Percentiles rank a stretch among this genome's conserved stretches.
phyloP scores from a whole-genome alignment of 2,329 filamentous ascomycete genomes.

The Myriosclerotinia scirpicola region DNA sequence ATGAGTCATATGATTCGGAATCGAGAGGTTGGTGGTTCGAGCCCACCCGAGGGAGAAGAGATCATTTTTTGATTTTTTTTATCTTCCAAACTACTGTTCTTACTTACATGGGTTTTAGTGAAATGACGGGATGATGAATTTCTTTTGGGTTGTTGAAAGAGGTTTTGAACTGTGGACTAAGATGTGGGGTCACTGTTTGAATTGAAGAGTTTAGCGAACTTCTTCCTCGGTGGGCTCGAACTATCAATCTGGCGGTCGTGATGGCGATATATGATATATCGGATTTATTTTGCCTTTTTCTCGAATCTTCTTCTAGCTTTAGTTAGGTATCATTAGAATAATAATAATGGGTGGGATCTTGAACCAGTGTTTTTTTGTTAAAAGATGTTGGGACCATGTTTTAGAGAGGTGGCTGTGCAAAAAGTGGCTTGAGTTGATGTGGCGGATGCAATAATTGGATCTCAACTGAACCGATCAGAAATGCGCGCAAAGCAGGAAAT shows the following conservation, averaged over 20 bases:
- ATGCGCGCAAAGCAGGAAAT: neutral
- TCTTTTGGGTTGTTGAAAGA: no score
- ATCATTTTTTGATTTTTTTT: neutral
- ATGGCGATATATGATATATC: neutral
- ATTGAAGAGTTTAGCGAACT: neutral
- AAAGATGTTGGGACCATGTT: neutral
- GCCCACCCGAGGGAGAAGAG: neutral
- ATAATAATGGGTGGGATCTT: neutral
- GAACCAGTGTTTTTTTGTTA: neutral
- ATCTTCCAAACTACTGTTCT: no score
- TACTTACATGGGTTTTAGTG: no score
- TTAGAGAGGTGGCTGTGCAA: constrained; percentile 1
- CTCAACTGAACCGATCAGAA: neutral
- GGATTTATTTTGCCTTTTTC: neutral
- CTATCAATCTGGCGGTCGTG: constrained; percentile 10
- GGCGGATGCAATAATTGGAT: neutral
- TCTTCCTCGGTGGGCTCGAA: constrained; percentile 18
- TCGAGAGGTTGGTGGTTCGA: constrained; percentile 11
- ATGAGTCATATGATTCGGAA: neutral
- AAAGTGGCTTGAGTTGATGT: neutral
- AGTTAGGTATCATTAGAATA: neutral
- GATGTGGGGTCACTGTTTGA: neutral
- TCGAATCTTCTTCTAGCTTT: neutral
- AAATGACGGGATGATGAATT: no score
- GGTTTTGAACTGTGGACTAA: neutral